Base-by-base conservation (phyloP, 2,329 filamentous ascomycete species). In the Claviceps capensis region DNA sequence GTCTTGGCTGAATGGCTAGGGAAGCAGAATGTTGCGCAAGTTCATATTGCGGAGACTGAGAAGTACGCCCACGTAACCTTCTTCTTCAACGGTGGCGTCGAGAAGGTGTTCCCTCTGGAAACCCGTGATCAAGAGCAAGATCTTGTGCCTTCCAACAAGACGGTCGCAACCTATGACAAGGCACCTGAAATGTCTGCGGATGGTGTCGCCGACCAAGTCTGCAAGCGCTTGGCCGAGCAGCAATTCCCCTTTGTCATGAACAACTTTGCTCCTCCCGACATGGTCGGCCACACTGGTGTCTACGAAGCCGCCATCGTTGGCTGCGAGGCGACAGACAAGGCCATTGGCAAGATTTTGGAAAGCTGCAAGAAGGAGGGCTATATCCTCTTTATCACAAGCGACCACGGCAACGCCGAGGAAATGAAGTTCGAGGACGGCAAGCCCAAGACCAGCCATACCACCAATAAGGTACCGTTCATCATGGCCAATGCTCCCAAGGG, bases 1-100 rank as follows among this genome's bases (percentile, higher is more conserved):
- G 93, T 98, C n/a, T 81, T 98, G 49, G 93, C 93, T 22, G 93
- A 98, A 75, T 97, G 90, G 82, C 79, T 98, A 22, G 82, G 85
- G 62, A 93, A 91, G 75, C 85, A 97, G 71, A 81, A 79, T 45
- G 77, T 95, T 56, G 84, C 90, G 74, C 93, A 98, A 73, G 93
- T 91, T 60, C 93, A 98, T 74, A 81, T 97, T 60, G 93, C 93
- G 53, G 93, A 98, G 79, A 98, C 93, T 2, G 93, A 98, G 72
- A 98, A 98, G 77, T 98, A 98, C 70, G 93, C 93, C 38, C 93
- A 98, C 74, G 93, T 98, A 58, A 97, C 93, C 53, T 97, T 97
- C 80, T 97, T 97, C 81, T 97, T 97, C 83, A 98, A 98, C 73
- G 93, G 93, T 53, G 93, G 93, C 65, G 87, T 95, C 50, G 93